Evolutionary conservation across 1,139 yeast genomes (phyloP).

Genomic region (Suhomyces ambrosiae): DNA sequence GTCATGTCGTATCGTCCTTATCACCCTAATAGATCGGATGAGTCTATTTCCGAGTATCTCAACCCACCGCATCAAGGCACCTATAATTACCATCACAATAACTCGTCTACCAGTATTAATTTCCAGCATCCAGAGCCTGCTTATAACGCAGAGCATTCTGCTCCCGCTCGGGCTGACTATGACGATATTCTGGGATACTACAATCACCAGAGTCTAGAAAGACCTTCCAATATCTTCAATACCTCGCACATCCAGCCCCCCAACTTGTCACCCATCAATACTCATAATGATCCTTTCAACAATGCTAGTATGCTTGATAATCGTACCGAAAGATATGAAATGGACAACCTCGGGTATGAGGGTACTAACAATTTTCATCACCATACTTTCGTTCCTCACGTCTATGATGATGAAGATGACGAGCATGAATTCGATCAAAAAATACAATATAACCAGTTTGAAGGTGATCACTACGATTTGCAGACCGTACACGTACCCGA

Average conservation of each 20-base stretch:
- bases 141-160: constrained; percentile 18
- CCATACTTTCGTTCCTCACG: constrained; percentile 52
- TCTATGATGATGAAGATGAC: constrained; percentile 46
- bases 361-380: constrained; percentile 22
- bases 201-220: constrained; percentile 19
- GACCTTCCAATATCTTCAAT: constrained; percentile 28
- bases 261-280: constrained; percentile 20
- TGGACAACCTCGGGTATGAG: constrained; percentile 17
- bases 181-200: constrained; percentile 24
- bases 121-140: constrained; percentile 41
- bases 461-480: constrained; percentile 49
- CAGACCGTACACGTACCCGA: constrained; percentile 35
- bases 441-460: constrained; percentile 43
- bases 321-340: constrained; percentile 18
- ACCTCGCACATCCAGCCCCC: constrained; percentile 25
- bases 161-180: constrained; percentile 18
- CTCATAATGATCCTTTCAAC: constrained; percentile 14
- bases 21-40: constrained; percentile 10
- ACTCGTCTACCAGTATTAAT: constrained; percentile 28
- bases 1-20: constrained; percentile 9
- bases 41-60: constrained; percentile 18
- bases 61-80: constrained; percentile 20
- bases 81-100: constrained; percentile 21
- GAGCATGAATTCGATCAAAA: constrained; percentile 44
- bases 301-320: constrained; percentile 2